A percentile compares a stretch with the other conserved stretches of the same genome.
phyloP scores from a whole-genome alignment of 345 rosid species.

The Ricinus communis region DNA sequence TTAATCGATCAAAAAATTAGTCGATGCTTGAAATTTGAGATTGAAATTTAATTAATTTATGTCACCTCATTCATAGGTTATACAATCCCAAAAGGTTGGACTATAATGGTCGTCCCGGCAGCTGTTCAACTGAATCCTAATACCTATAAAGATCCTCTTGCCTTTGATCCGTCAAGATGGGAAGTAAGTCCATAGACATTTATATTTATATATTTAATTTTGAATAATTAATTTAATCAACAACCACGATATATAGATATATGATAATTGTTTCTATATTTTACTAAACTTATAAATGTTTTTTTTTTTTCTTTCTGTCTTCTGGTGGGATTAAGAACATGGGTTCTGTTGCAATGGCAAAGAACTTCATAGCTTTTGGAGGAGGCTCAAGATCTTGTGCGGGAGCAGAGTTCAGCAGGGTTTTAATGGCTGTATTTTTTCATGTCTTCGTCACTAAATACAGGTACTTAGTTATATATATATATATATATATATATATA shows the following conservation, averaged over 20 bases:
- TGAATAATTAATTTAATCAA: too few species aligned
- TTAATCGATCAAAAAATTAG: not conserved
- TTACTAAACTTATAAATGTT: too few species aligned
- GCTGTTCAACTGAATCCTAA: constrained; percentile 28
- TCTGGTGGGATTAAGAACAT: constrained; percentile 2
- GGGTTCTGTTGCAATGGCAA: constrained; percentile 11
- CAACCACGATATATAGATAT: too few species aligned
- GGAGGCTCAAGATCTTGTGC: constrained; percentile 26
- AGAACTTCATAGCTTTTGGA: constrained; percentile 33
- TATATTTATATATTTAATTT: not conserved
- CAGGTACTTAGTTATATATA: constrained; percentile 3
- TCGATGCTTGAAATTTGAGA: not conserved
- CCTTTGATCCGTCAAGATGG: constrained; percentile 35
- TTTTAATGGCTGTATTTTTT: constrained; percentile 18
- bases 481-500: too few species aligned
- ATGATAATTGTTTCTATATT: too few species aligned
- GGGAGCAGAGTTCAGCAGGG: constrained; percentile 31
- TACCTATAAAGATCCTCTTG: constrained; percentile 24
- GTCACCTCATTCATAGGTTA: constrained; percentile 9
- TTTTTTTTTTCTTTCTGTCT: too few species aligned
- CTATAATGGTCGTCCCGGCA: constrained; percentile 19
- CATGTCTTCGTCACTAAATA: constrained; percentile 29
- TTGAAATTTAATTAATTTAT: not conserved
- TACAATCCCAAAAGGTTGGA: constrained; percentile 35
- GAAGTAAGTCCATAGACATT: constrained; percentile 12